These are phyloP conservation scores for Trichosporon sp. DNA, from an alignment of 1,284 basidiomycete genomes.

Conservation along the genomic window DNA sequence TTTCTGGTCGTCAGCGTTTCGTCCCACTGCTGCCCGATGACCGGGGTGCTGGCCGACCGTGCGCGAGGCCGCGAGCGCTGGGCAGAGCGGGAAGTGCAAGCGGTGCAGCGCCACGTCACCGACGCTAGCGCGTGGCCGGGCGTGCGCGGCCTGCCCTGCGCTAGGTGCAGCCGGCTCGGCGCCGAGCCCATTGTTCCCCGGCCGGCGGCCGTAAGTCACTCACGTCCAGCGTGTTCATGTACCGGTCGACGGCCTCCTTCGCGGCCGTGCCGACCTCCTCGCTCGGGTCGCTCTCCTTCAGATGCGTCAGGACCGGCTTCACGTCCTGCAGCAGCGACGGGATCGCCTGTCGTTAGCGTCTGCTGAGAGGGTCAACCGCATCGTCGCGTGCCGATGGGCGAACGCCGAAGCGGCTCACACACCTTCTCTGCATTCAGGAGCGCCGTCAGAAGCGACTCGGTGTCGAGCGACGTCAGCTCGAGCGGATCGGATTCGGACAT, in stretches of 20 bases:
- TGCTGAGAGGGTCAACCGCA: neutral
- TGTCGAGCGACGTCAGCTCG: conserved; percentile 37
- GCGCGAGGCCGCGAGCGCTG: too few relatives aligned
- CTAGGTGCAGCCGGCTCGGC: too few relatives aligned
- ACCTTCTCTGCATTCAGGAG: conserved; percentile 40
- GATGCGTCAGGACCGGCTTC: conserved; percentile 41
- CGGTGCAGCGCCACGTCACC: neutral
- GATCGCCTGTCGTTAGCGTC: conserved; percentile 28
- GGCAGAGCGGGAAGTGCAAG: neutral
- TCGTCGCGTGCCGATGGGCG: too few relatives aligned
- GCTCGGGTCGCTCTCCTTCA: conserved; percentile 20
- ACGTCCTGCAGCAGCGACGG: conserved; percentile 35
- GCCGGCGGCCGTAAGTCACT: conserved; percentile 13
- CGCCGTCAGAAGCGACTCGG: conserved; percentile 37
- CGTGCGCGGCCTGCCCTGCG: too few relatives aligned
- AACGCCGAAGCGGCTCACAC: conserved; percentile 2
- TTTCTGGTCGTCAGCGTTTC: conserved; percentile 28
- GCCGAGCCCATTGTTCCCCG: neutral
- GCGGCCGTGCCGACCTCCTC: conserved; percentile 25
- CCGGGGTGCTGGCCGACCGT: too few relatives aligned
- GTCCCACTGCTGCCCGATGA: neutral
- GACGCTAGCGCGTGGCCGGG: neutral
- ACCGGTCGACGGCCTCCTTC: conserved; percentile 33
- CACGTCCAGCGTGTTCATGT: conserved; percentile 42
- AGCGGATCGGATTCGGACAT: conserved; percentile 27